Percentiles rank a stretch among this genome's conserved stretches.
Conservation (phyloP, 345 rosid species). For the Gossypium longicalyx region DNA sequence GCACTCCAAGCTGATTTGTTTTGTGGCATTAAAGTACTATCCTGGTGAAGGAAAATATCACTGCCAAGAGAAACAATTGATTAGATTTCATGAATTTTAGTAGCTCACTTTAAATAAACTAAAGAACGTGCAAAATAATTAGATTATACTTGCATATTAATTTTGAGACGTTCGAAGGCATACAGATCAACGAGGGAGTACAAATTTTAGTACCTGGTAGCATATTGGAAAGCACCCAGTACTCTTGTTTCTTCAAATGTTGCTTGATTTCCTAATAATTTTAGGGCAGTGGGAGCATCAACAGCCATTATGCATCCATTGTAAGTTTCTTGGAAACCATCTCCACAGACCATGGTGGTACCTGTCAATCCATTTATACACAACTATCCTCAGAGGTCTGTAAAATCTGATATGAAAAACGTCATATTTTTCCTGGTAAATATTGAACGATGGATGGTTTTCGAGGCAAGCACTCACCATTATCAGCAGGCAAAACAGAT, state of each 20-base stretch:
- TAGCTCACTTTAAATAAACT: background rate
- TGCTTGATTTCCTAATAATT: conserved; percentile 54
- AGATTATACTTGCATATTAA: background rate
- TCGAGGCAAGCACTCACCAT: conserved; percentile 31
- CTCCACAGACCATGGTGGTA: conserved; percentile 39
- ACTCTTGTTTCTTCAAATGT: conserved; percentile 72
- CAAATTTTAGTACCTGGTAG: conserved; percentile 40
- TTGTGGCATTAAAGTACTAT: conserved; percentile 67
- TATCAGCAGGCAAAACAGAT: background rate
- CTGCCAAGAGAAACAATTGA: conserved; percentile 37
- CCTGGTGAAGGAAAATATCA: conserved; percentile 72
- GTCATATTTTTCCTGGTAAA: too few species aligned
- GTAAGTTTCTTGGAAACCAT: conserved; percentile 47
- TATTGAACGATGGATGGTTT: too few species aligned
- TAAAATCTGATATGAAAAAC: background rate
- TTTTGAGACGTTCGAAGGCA: background rate
- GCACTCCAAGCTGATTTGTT: conserved; percentile 85
- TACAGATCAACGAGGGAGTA: background rate
- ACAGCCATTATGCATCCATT: conserved; percentile 53
- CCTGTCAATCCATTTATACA: conserved; percentile 25
- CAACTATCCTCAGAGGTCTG: background rate
- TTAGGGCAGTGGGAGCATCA: conserved; percentile 72
- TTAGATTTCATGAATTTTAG: background rate
- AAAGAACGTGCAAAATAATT: background rate
- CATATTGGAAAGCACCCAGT: conserved; percentile 82